These are phyloP conservation scores for Wickerhamiella occidentalis DNA, from an alignment of 805 yeast species.

Conservation along the genomic window DNA sequence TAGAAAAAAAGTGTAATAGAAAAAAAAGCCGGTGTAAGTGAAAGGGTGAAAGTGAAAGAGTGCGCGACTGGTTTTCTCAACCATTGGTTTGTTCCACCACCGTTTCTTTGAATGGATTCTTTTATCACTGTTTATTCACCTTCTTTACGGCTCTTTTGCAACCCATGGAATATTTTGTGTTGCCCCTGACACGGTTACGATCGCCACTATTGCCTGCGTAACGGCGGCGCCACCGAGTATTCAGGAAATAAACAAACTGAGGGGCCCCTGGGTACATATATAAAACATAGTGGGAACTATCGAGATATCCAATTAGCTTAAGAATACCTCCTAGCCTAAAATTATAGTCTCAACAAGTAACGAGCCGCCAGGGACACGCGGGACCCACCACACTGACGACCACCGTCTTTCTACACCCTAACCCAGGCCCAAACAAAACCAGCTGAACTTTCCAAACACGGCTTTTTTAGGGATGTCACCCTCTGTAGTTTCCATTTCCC, in stretches of 20 bases:
- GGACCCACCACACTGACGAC: background rate
- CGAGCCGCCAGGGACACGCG: background rate
- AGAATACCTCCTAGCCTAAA: too few relatives aligned
- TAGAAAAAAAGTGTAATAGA: background rate
- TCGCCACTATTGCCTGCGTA: background rate
- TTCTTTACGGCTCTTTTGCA: background rate
- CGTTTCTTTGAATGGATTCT: too few relatives aligned
- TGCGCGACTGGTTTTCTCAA: too few relatives aligned
- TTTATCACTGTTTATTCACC: too few relatives aligned
- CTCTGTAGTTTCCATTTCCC: constrained; percentile 6
- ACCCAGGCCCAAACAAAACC: constrained; percentile 9
- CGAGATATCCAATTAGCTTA: background rate
- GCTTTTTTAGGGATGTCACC: constrained; percentile 1
- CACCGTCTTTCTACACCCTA: constrained; percentile 1
- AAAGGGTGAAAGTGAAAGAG: too few relatives aligned
- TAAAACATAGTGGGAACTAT: background rate
- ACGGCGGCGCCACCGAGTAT: background rate
- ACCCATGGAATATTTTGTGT: background rate
- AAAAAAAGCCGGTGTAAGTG: background rate
- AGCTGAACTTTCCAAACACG: background rate
- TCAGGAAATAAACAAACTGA: background rate
- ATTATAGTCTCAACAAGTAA: too few relatives aligned
- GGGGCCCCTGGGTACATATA: background rate
- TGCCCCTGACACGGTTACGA: constrained; percentile 4
- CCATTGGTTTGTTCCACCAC: too few relatives aligned